Conservation (phyloP, 768 basidiomycete species). For the Gyrodon lividus region DNA sequence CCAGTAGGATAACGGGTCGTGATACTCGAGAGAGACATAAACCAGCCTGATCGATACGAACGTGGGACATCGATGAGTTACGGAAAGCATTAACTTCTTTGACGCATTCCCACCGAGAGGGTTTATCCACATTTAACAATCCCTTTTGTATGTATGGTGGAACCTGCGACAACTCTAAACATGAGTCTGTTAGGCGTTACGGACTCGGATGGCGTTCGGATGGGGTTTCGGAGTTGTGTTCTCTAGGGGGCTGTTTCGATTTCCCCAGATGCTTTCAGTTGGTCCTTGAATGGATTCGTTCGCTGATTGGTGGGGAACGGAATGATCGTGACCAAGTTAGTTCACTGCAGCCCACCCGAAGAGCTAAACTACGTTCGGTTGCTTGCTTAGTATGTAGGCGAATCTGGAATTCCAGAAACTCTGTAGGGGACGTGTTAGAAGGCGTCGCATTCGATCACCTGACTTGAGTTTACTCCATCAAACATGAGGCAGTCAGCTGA, state of each 20-base stretch:
- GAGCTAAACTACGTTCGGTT: too few species aligned
- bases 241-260: neutral
- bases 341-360: too few species aligned
- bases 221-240: too few species aligned
- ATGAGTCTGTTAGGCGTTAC: neutral
- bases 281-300: neutral
- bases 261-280: too few species aligned
- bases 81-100: slow-evolving; percentile 4
- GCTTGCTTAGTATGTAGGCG: too few species aligned
- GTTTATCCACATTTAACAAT: slow-evolving; percentile 9
- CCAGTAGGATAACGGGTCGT: slow-evolving; percentile 21
- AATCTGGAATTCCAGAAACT: neutral
- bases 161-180: neutral
- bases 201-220: too few species aligned
- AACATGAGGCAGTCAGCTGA: slow-evolving; percentile 3
- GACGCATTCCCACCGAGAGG: too few species aligned
- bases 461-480: neutral
- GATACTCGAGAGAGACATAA: slow-evolving; percentile 47
- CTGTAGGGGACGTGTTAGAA: too few species aligned
- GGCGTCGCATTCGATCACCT: neutral
- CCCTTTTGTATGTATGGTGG: too few species aligned
- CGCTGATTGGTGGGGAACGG: neutral
- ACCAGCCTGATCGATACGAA: slow-evolving; percentile 38
- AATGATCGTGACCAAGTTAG: neutral
- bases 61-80: slow-evolving; percentile 24